phyloP scores from a whole-genome alignment of 2,329 filamentous ascomycete species.

The Zymoseptoria pseudotritici region DNA sequence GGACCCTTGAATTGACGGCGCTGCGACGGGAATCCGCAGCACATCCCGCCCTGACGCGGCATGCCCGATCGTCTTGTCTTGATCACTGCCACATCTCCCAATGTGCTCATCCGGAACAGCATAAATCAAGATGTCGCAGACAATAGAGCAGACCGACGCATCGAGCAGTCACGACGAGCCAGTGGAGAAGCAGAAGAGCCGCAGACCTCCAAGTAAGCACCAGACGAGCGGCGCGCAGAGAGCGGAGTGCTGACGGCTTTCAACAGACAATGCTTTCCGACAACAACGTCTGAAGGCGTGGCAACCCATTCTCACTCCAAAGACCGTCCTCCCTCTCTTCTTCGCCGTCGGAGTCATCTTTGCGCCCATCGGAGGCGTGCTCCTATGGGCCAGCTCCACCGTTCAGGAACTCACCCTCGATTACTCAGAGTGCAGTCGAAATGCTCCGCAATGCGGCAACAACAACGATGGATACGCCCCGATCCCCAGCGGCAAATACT shows the following conservation, averaged over 20 bases:
- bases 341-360: slow-evolving; percentile 88
- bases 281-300: slow-evolving; percentile 97
- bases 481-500: slow-evolving; percentile 54
- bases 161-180: slow-evolving; percentile 34
- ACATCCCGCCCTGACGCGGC: neutral
- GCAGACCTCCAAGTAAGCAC: slow-evolving; percentile 74
- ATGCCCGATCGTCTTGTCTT: neutral
- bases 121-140: slow-evolving; percentile 36
- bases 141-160: slow-evolving; percentile 37
- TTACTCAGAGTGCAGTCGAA: slow-evolving; percentile 68
- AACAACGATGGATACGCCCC: slow-evolving; percentile 29
- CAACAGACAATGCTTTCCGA: slow-evolving; percentile 83
- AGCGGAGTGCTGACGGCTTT: slow-evolving; percentile 12
- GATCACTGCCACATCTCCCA: neutral
- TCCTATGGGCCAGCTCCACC: slow-evolving; percentile 77
- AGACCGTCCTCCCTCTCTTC: slow-evolving; percentile 86
- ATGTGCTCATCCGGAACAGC: neutral
- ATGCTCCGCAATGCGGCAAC: slow-evolving; percentile 40
- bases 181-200: slow-evolving; percentile 70
- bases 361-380: slow-evolving; percentile 79
- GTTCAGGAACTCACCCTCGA: slow-evolving; percentile 87
- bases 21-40: neutral
- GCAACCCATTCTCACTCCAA: slow-evolving; percentile 95
- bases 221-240: neutral
- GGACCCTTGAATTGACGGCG: slow-evolving; percentile 1